A percentile compares a stretch with the other conserved stretches of the same genome.
Evolutionary conservation across 257 asterid genomes (phyloP).

Genomic region (Nicotiana attenuata): DNA sequence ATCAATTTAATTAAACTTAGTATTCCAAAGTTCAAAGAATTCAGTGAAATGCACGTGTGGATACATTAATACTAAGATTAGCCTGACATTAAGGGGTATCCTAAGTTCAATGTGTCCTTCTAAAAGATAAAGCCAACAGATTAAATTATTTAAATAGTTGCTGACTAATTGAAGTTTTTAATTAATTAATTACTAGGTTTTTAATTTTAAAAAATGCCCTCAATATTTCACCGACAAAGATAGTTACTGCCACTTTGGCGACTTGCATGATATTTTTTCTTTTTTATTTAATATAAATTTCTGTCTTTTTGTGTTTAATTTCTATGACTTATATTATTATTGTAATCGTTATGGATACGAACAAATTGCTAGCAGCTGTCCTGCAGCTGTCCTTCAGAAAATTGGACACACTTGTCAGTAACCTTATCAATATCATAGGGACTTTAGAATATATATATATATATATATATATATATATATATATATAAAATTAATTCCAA

Average conservation of each 20-base stretch:
- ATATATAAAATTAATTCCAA: no score
- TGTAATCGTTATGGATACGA: background rate
- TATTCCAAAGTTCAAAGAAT: conserved; percentile 28
- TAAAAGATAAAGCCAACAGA: background rate
- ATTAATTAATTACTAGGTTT: background rate
- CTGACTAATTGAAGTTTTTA: background rate
- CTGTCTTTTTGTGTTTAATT: background rate
- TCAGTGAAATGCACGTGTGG: conserved; percentile 39
- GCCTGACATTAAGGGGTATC: conserved; percentile 28
- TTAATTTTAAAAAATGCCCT: background rate
- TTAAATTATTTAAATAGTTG: background rate
- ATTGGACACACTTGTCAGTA: conserved; percentile 9
- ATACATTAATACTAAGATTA: conserved; percentile 15
- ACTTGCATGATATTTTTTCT: background rate
- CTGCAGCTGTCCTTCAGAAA: conserved; percentile 7
- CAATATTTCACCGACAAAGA: conserved; percentile 4
- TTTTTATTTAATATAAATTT: background rate
- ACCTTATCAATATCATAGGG: conserved; percentile 10
- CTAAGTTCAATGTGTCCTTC: conserved; percentile 22
- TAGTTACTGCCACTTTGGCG: background rate
- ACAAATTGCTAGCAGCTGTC: conserved; percentile 2
- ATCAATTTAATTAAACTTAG: conserved; percentile 13
- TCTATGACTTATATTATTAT: background rate
- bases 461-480: no score
- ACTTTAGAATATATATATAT: background rate